Evolutionary conservation across 2,329 filamentous ascomycete species (phyloP), one percentile per base, ranked within the genome.

Genomic region (Fusarium liriodendri): DNA sequence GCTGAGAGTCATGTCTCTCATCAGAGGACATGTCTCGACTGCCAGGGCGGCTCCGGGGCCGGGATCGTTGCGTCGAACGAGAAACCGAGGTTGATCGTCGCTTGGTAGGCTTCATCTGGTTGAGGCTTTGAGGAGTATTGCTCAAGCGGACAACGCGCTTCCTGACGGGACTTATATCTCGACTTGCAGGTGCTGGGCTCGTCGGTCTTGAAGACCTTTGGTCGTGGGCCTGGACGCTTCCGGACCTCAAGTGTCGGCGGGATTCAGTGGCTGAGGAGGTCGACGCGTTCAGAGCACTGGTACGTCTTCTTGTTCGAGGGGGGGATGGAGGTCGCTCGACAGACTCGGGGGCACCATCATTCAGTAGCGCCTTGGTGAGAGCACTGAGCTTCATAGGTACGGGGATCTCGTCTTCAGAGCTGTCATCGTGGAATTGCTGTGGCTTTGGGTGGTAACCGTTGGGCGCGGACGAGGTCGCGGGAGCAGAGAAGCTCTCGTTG

Each of bases 381-480:
- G 95, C 95, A 81, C 95, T 98, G 81, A 98, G 93, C 85, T 97
- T 97, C 90, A 97, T 95, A 78, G 95, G 95, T 76, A 94, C 93
- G 18, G 94, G 93, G 32, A 97, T 94, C 83, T 98, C 96, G 79
- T 98, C 96, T 83, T 98, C 96, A 27, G 95, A 98, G 86, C 94
- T 98, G 80, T 98, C 95, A 77, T 94, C 92, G 75, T 80, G 74
- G 69, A 81, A 92, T 67, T 81, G 87, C 57, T 86, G 85, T 67
- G 86, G 86, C 64, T 86, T 82, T 42, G 84, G 83, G 50, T 83
- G 75, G 60, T 86, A 83, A 59, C 79, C 73, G 66, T 80, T 77
- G 11, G 80, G 67, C 52, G 77, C 70, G 47, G 78, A 67, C 33
- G 79, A 70, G 18, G 76, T 73, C 1, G 80, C 73, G 20, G 80